Evolutionary conservation across 2,329 filamentous ascomycete genomes (phyloP).

Genomic region (Drechslerella stenobrocha): DNA sequence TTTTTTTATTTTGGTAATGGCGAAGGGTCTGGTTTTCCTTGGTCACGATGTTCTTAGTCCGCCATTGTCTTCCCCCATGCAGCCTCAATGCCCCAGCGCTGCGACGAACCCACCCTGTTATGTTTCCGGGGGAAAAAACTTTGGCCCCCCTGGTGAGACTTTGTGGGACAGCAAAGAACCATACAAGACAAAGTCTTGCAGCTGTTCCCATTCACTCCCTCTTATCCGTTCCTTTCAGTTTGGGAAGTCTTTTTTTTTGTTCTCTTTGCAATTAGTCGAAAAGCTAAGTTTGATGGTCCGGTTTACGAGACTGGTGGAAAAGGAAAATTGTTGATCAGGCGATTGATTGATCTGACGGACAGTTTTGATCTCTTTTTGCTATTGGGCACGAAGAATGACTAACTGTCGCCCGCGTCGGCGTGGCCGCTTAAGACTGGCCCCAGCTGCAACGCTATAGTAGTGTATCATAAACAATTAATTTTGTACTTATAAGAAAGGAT

Average conservation of each 20-base stretch:
- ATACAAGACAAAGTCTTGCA: background rate
- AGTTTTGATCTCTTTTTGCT: too few relatives aligned
- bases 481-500: background rate
- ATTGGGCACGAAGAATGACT: background rate
- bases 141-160: too few relatives aligned
- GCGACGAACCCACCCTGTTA: too few relatives aligned
- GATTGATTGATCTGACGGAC: constrained; percentile 4
- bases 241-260: background rate
- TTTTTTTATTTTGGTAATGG: constrained; percentile 16
- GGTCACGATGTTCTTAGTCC: background rate
- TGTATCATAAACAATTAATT: constrained; percentile 6
- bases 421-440: background rate
- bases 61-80: background rate
- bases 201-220: background rate
- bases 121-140: too few relatives aligned
- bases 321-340: constrained; percentile 22
- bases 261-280: too few relatives aligned
- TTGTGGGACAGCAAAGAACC: too few relatives aligned
- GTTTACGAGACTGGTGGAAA: too few relatives aligned
- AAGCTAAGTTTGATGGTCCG: too few relatives aligned
- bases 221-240: background rate
- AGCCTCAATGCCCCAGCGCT: background rate
- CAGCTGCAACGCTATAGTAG: background rate
- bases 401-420: background rate
- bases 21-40: constrained; percentile 6